Evolutionary conservation across 306 rosid genomes (phyloP), one percentile per base, ranked within the genome.

Genomic region (Malus fusca): DNA sequence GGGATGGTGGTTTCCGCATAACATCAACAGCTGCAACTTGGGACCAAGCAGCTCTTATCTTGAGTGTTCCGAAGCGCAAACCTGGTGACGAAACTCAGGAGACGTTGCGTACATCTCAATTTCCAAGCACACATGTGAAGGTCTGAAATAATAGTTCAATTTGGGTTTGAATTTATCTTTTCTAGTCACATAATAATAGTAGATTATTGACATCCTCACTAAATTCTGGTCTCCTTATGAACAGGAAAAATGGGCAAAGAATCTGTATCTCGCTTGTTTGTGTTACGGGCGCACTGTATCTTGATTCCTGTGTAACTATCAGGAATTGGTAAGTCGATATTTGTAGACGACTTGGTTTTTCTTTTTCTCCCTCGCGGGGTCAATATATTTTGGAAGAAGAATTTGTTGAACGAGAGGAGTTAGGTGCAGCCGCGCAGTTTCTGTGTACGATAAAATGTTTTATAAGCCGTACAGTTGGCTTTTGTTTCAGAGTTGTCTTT

Each of bases 91-190:
- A 95, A 85, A 95, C 98, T 55, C 98, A 95, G 80, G 98, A 95
- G 87, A 95, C 98, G 7, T 79, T 95, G 52, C 96, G 98, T 1
- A 92, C 98, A 71, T 88, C 97, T 26, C 98, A 95, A 83, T 81
- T 89, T 75, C 98, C 98, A 25, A 93, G 97, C 85, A 84, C 98
- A 73, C 98, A 93, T 84, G 98, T 93, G 33, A 93, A 93, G 97
- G 97, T 93, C 84, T 5, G 15, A 25, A 33, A 42, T 48, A 4
- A 14, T 0, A 12, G 61, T 68, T 33, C 19, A 33, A 14, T 17
- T 30, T 35, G 35, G 13, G 40, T 6, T 23, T 6, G 2, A 21
- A 12, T 23, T 61, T 22, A 1, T 1, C 10, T 18, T 61, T 78
- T 23, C 40, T 15, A 13, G 5, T n/a, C 62, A 3, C 62, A 15